Base-by-base conservation (phyloP, 805 yeast genomes). In the Schwanniomyces sp. region DNA sequence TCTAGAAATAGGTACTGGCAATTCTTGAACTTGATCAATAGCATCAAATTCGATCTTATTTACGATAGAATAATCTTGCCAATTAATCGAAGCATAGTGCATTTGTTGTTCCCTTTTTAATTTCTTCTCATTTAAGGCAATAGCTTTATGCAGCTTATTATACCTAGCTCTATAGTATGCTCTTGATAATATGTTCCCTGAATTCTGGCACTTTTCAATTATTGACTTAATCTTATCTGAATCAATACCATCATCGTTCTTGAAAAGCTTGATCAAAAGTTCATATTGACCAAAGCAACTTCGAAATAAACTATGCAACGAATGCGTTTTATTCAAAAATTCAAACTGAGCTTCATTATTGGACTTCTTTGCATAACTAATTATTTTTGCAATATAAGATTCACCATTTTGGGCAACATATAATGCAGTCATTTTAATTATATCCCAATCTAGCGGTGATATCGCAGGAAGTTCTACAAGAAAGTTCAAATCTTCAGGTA, bases 41-140 rank as follows among this genome's bases (percentile, higher is more conserved):
- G 81, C 82, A 12, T 80, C 80, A 53, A 90, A 85, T 42, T 76
- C 82, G 11, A 91, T 73, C 2, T 85, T 81, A 43, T 84, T 89
- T 7, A 88, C 85, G 14, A 88, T 73, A 2, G 76, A 73, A 59
- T 91, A 92, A 52, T 87, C 88, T 47, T 84, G 84, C 99, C 99
- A 92, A 66, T 91, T 91, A 18, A 90, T 84, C 8, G 86, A 79
- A 0, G 91, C 89, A 66, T 77, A 88, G 37, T 79, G 84, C 5
- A 81, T 53, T 47, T 65, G 67, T 25, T 57, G 52, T 48, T 75
- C 75, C 34, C 79, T 75, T 40, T 62, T 53, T 40, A 60, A 64
- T 43, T 45, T 62, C 51, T 50, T 67, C 65, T 55, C 74, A 5
- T 51, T 52, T 63, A 49, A 55, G 4, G 44, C 29, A 18, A 56